Evolutionary conservation across 2,329 filamentous ascomycete genomes (phyloP), one percentile per base, ranked within the genome.

Genomic region (Microcyclosporella mali): DNA sequence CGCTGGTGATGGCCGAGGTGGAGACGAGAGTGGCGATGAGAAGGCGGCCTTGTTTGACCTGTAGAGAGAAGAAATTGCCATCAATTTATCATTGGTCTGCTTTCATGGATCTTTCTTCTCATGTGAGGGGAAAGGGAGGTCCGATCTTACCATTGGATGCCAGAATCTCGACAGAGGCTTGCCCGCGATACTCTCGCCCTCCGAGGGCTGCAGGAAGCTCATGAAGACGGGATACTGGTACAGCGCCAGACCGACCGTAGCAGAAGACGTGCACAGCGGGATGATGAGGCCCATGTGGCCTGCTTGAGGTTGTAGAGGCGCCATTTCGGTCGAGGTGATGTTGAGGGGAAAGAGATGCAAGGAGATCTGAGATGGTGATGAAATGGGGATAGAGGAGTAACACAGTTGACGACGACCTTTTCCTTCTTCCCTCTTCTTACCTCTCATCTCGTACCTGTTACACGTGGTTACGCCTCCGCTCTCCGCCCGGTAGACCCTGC

Each of bases 211-310:
- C 2, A 59, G 45, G 43, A 60, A 57, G 12, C 52, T 40, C 25
- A 50, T 18, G 46, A 59, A 56, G n/a, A 59, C 39, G 15, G 58
- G 55, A 34, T 53, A 58, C 37, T 59, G 56, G 42, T 56, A 56
- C 10, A 58, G 44, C 12, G 57, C 52, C 2, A 60, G 50, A 15
- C 56, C 58, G 40, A 61, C 45, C n/a, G 56, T 58, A 10, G 58
- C 58, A 27, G 55, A 54, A 19, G 53, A 54, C 6, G 56, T 57
- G 46, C 53, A 58, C 18, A 61, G 49, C 9, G 58, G 58, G 6
- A 59, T 43, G 36, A 61, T 53, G 21, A 61, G 52, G 42, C 52
- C 57, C 11, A 59, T 43, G 38, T 61, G 58, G 40, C 48, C 45
- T 32, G 44, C 39, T 34, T 55, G 47, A 14, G 56, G 56, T 8